These are phyloP conservation scores for Plasmodium berghei DNA, from an alignment of 169 alveolate genomes.

Conservation along the genomic window DNA sequence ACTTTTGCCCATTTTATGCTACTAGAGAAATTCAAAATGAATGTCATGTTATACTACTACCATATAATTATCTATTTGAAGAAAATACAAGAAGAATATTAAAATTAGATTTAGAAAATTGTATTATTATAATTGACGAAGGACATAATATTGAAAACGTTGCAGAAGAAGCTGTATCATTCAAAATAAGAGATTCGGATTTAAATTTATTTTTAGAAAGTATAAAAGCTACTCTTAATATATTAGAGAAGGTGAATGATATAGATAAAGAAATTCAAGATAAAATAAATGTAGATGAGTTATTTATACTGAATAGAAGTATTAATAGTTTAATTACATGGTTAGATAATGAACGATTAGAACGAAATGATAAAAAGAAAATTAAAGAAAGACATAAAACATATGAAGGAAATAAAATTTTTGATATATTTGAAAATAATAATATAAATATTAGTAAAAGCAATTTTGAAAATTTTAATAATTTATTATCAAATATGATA, in stretches of 20 bases:
- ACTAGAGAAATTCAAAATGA: slow-evolving; percentile 87
- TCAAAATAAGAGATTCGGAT: slow-evolving; percentile 80
- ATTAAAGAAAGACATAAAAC: slow-evolving; percentile 74
- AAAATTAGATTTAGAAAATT: slow-evolving; percentile 85
- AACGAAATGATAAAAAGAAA: slow-evolving; percentile 53
- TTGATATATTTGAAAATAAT: slow-evolving; percentile 59
- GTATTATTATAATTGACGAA: slow-evolving; percentile 94
- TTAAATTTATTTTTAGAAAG: slow-evolving; percentile 79
- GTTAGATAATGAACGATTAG: slow-evolving; percentile 47
- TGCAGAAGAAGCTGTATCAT: slow-evolving; percentile 91
- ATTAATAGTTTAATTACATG: slow-evolving; percentile 54
- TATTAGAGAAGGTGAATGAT: slow-evolving; percentile 58
- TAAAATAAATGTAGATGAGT: slow-evolving; percentile 38
- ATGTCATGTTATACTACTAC: slow-evolving; percentile 91
- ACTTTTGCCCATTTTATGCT: slow-evolving; percentile 94
- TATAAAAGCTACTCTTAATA: slow-evolving; percentile 64
- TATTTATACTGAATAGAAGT: slow-evolving; percentile 65
- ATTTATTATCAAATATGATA: slow-evolving; percentile 34
- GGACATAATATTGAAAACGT: slow-evolving; percentile 94
- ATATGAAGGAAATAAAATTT: slow-evolving; percentile 68
- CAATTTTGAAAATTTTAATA: slow-evolving; percentile 59
- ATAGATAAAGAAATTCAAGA: slow-evolving; percentile 49
- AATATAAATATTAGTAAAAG: slow-evolving; percentile 60
- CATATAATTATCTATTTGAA: slow-evolving; percentile 93
- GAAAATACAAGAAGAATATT: slow-evolving; percentile 87